These are phyloP conservation scores for Aphanomyces stellatus DNA, from an alignment of 352 stramenopile species.

Conservation along the genomic window DNA sequence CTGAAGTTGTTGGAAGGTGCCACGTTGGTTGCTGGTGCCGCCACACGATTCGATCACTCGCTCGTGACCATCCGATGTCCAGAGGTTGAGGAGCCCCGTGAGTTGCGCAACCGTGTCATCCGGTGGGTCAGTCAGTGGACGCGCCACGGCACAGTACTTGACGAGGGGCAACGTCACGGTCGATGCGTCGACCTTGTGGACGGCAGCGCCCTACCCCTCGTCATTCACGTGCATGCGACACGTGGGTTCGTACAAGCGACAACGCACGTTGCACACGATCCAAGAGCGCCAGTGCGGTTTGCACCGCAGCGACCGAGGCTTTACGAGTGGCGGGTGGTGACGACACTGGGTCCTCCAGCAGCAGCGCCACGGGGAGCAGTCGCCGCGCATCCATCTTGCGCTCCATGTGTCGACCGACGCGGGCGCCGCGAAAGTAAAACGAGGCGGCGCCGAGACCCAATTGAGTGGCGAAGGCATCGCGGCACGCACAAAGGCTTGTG, in stretches of 20 bases:
- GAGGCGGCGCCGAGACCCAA: background rate
- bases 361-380: background rate
- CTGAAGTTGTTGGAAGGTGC: background rate
- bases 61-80: background rate
- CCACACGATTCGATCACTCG: background rate
- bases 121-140: background rate
- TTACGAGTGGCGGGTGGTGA: too few relatives aligned
- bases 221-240: too few relatives aligned
- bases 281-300: background rate
- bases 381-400: background rate
- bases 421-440: slow-evolving; percentile 1
- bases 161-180: background rate
- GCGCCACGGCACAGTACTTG: background rate
- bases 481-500: background rate
- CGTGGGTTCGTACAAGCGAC: background rate
- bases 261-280: background rate
- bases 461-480: background rate
- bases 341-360: too few relatives aligned
- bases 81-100: background rate
- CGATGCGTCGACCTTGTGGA: too few relatives aligned
- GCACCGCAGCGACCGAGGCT: background rate
- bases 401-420: background rate
- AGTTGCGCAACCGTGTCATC: background rate
- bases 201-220: too few relatives aligned
- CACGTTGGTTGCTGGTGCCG: too few relatives aligned